phyloP scores from a whole-genome alignment of 306 rosid species.

The Sesbania bispinosa region DNA sequence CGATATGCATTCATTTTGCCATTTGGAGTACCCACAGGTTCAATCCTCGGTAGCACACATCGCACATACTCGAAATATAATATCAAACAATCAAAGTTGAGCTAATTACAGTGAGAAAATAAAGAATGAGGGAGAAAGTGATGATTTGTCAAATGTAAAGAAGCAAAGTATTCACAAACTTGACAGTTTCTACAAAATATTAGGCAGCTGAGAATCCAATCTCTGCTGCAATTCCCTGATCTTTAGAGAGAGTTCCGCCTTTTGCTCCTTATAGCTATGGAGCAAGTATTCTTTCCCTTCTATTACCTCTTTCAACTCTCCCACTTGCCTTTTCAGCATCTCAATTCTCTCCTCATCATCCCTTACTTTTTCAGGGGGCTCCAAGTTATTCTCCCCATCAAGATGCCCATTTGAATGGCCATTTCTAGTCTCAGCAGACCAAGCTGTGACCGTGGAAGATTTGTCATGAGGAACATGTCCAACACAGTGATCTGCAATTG shows the following conservation, averaged over 20 bases:
- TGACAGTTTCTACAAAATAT: slow-evolving; percentile 70
- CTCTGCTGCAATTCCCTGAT: slow-evolving; percentile 82
- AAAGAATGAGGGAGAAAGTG: slow-evolving; percentile 39
- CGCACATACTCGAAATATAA: slow-evolving; percentile 27
- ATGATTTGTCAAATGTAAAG: slow-evolving; percentile 29
- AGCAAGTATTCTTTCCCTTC: slow-evolving; percentile 89
- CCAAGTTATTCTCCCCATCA: slow-evolving; percentile 54
- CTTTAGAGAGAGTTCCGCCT: slow-evolving; percentile 67
- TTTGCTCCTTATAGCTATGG: slow-evolving; percentile 91
- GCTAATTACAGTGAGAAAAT: slow-evolving; percentile 43
- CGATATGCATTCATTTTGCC: slow-evolving; percentile 23
- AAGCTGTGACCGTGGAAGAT: slow-evolving; percentile 36
- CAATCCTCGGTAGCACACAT: slow-evolving; percentile 28
- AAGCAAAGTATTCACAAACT: slow-evolving; percentile 57
- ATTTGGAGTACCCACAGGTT: slow-evolving; percentile 13
- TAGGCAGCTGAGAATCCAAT: slow-evolving; percentile 87
- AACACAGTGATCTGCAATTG: slow-evolving; percentile 88
- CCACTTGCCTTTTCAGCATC: slow-evolving; percentile 76
- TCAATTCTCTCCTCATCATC: slow-evolving; percentile 69
- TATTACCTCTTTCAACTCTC: slow-evolving; percentile 85
- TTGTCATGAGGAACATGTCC: slow-evolving; percentile 49
- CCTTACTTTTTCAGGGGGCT: slow-evolving; percentile 46
- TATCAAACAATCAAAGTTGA: slow-evolving; percentile 33
- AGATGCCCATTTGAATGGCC: slow-evolving; percentile 59
- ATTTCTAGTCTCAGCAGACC: slow-evolving; percentile 50